Evolutionary conservation across 805 yeast species (phyloP).

Genomic region (Cyberlindnera veronae): DNA sequence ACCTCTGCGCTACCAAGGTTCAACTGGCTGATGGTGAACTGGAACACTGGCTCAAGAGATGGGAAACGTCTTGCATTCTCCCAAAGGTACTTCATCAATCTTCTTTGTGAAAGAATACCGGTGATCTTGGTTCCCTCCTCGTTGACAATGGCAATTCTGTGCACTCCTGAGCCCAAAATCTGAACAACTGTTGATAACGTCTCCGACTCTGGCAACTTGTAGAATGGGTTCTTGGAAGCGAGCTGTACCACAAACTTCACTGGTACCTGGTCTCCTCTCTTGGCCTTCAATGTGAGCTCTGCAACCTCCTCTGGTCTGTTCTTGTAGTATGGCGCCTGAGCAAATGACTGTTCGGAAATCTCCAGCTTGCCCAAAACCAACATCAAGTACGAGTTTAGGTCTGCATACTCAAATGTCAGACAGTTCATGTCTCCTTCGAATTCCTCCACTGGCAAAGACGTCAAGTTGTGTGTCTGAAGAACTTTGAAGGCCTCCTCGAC

Average conservation of each 20-base stretch:
- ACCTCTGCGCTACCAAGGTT: constrained; percentile 74
- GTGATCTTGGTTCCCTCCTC: constrained; percentile 51
- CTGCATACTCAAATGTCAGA: constrained; percentile 87
- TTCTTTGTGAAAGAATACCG: constrained; percentile 88
- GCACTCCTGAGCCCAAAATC: constrained; percentile 92
- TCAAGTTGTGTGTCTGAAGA: constrained; percentile 65
- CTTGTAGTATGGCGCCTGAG: constrained; percentile 26
- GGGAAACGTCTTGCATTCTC: constrained; percentile 88
- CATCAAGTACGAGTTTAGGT: constrained; percentile 80
- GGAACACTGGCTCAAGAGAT: constrained; percentile 69
- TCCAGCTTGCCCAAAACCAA: constrained; percentile 74
- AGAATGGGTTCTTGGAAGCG: constrained; percentile 85
- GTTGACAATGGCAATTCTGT: constrained; percentile 80
- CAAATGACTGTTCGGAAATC: constrained; percentile 31
- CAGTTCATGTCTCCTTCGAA: constrained; percentile 58
- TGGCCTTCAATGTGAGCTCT: constrained; percentile 55
- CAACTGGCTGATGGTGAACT: constrained; percentile 64
- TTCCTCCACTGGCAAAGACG: constrained; percentile 78
- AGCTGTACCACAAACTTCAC: constrained; percentile 83
- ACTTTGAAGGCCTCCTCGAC: constrained; percentile 89
- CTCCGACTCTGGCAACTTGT: constrained; percentile 68
- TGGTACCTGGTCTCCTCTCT: constrained; percentile 85
- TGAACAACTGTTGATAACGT: constrained; percentile 74
- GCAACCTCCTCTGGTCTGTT: constrained; percentile 38
- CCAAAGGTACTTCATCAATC: constrained; percentile 83